phyloP scores from a whole-genome alignment of 169 alveolate species.

The Hammondia hammondi region DNA sequence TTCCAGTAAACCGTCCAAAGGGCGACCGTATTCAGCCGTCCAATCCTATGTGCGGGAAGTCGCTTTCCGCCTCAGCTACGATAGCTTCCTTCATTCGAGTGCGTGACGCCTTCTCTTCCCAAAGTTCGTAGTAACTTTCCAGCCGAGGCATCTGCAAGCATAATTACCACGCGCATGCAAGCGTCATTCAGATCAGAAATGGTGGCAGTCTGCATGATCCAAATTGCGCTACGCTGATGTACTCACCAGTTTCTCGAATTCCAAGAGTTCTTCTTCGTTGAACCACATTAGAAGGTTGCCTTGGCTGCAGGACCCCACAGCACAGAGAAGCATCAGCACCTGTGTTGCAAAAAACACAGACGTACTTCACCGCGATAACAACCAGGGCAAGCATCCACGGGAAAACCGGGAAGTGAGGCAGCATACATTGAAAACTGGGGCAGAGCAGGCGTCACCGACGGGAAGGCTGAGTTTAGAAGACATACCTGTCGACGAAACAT shows the following conservation, averaged over 20 bases:
- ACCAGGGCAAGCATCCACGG: no score
- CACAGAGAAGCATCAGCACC: background rate
- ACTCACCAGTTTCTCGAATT: constrained; percentile 69
- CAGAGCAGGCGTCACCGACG: background rate
- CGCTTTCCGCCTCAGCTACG: background rate
- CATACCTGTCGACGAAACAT: constrained; percentile 71
- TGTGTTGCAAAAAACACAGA: no score
- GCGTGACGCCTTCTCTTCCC: background rate
- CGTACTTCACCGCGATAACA: no score
- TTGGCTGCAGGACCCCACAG: constrained; percentile 39
- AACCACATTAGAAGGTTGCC: constrained; percentile 68
- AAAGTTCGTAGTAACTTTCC: background rate
- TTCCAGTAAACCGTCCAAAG: no score
- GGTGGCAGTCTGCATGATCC: background rate
- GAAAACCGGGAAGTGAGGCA: background rate
- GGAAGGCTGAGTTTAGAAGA: background rate
- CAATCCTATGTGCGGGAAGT: background rate
- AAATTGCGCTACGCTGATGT: background rate
- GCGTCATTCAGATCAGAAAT: no score
- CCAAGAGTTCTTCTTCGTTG: constrained; percentile 65
- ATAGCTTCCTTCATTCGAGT: background rate
- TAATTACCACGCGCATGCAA: no score
- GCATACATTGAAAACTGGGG: background rate
- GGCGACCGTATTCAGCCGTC: background rate
- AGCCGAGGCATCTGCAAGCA: constrained; percentile 3